These are phyloP conservation scores for Nemophila menziesii DNA, from an alignment of 257 asterid genomes.

Conservation along the genomic window DNA sequence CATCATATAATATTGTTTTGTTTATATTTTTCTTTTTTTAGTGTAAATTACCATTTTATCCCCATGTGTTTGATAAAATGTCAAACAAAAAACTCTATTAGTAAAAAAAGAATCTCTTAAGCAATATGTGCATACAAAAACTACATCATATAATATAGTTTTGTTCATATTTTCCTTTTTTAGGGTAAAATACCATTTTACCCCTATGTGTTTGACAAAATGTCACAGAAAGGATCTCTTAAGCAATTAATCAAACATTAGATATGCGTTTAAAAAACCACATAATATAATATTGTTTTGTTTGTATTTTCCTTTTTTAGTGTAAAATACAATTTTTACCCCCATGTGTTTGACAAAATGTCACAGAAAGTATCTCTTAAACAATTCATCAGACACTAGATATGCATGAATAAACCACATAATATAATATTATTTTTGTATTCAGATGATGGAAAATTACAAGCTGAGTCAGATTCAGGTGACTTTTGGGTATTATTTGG, in stretches of 20 bases:
- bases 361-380: too few species aligned
- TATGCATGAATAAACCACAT: neutral
- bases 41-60: conserved; percentile 5
- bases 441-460: conserved; percentile 93
- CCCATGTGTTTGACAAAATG: too few species aligned
- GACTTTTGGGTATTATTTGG: conserved; percentile 98
- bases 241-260: too few species aligned
- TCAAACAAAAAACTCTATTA: too few species aligned
- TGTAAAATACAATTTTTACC: conserved; percentile 4
- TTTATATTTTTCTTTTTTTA: neutral
- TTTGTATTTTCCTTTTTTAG: neutral
- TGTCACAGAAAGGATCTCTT: too few species aligned
- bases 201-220: too few species aligned
- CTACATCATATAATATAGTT: neutral
- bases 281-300: neutral
- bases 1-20: neutral
- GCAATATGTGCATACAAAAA: neutral
- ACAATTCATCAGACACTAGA: too few species aligned
- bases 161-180: neutral
- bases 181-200: conserved; percentile 1
- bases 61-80: too few species aligned
- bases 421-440: conserved; percentile 1
- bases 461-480: conserved; percentile 96
- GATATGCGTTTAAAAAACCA: neutral
- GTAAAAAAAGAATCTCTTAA: too few species aligned